Evolutionary conservation across 305 asterid genomes (phyloP), one percentile per base, ranked within the genome.

Genomic region (Fraxinus nigra): DNA sequence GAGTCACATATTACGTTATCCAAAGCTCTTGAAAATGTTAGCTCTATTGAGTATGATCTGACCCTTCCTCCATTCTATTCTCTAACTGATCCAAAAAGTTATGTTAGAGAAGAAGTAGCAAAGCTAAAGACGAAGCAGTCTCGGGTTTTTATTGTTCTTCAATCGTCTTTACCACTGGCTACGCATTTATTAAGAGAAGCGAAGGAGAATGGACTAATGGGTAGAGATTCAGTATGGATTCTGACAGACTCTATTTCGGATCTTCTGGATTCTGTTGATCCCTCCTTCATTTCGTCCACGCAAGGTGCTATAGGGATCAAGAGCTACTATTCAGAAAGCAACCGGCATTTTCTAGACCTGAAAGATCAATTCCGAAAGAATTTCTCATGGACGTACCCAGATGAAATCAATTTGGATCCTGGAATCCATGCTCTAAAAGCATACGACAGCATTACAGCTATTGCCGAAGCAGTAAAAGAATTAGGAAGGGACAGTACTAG

Each of bases 231-330:
- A 7, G 89, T 70, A 2, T 88, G 91, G 91, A 86, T 88, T 59
- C 78, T 88, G 63, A 43, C 78, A 13, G 84, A 86, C 70, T 48
- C 85, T 24, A 30, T 88, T 40, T 73, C 88, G 14, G 65, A 81
- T 79, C 81, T 88, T 72, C 72, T 88, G 74, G 87, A 86, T 80
- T 88, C 85, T 76, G 86, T 86, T 20, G 86, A 79, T 24, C 72
- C 72, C 32, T 30, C 87, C 5, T 48, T 84, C 56, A 22, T 85
- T 34, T 79, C 79, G 14, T 84, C 78, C 40, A 80, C 48, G 10
- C 87, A 86, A 82, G 91, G 91, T 20, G 86, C 87, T 75, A 70
- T 88, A 38, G 91, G 91, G 79, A 88, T 84, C 78, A 82, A 86
- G 77, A 78, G 33, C 30, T 76, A 46, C 46, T 86, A 80, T 46